These are phyloP conservation scores for Aureobasidium sp. DNA, from an alignment of 2,329 filamentous ascomycete species.

Conservation along the genomic window DNA sequence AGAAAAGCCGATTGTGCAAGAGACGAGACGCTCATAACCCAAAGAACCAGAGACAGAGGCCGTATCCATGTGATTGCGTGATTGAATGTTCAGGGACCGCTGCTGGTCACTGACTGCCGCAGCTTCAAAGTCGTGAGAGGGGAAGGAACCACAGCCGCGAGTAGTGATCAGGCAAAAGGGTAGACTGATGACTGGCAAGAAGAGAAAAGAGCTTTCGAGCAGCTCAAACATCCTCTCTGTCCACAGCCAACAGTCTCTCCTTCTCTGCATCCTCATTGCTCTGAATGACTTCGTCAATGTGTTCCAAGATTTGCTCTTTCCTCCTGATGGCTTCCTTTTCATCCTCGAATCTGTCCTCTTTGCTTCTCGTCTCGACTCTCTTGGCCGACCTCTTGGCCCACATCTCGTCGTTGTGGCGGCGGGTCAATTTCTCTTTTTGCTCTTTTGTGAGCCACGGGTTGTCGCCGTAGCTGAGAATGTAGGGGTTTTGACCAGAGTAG, in stretches of 20 bases:
- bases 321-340: not conserved
- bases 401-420: not conserved
- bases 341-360: not conserved
- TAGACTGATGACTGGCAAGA: not conserved
- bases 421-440: not conserved
- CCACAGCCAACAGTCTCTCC: not conserved
- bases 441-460: slow-evolving; percentile 11
- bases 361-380: not conserved
- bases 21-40: not conserved
- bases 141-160: not conserved
- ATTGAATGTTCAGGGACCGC: not conserved
- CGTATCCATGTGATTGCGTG: not conserved
- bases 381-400: slow-evolving; percentile 9
- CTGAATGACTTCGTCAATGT: slow-evolving; percentile 10
- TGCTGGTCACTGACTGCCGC: not conserved
- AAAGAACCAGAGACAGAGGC: not conserved
- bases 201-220: not conserved
- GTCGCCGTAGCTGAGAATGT: slow-evolving; percentile 8
- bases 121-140: not conserved
- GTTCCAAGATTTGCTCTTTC: slow-evolving; percentile 4
- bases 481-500: slow-evolving; percentile 15
- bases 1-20: not conserved
- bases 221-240: slow-evolving; percentile 1
- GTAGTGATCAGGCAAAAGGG: not conserved
- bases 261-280: slow-evolving; percentile 9